Evolutionary conservation across 768 basidiomycete species (phyloP).

Genomic region (Hygrocybe coccinea): DNA sequence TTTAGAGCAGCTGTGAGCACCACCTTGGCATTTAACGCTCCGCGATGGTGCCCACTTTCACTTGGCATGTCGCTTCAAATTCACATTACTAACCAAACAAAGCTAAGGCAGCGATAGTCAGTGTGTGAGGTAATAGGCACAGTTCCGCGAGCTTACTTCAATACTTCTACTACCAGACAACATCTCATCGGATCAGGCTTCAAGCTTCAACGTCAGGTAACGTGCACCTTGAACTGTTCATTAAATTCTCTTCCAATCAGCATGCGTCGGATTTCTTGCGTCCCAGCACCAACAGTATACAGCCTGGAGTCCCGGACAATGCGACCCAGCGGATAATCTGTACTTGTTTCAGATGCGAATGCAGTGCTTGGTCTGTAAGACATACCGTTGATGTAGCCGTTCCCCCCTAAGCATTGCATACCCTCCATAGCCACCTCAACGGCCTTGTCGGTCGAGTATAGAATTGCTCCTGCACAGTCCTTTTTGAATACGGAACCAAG

Average conservation of each 20-base stretch:
- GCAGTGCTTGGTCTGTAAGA: not conserved
- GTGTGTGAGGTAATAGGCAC: constrained; percentile 12
- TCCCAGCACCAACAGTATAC: constrained; percentile 94
- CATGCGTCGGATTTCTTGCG: constrained; percentile 93
- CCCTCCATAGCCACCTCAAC: constrained; percentile 87
- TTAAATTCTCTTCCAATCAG: constrained; percentile 93
- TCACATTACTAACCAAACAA: not conserved
- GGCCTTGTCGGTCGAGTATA: constrained; percentile 89
- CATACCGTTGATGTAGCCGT: constrained; percentile 91
- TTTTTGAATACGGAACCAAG: constrained; percentile 26
- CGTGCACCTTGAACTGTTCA: constrained; percentile 44
- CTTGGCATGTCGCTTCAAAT: not conserved
- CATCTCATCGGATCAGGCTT: not conserved
- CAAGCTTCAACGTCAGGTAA: not conserved
- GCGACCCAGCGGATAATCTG: constrained; percentile 88
- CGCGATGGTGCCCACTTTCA: not conserved
- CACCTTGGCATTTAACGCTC: not conserved
- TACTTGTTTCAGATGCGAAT: constrained; percentile 4
- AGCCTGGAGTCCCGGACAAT: constrained; percentile 82
- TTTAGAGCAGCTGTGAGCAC: not conserved
- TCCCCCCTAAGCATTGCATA: constrained; percentile 92
- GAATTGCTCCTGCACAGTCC: constrained; percentile 94
- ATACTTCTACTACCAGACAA: constrained; percentile 3
- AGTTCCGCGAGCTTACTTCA: constrained; percentile 6
- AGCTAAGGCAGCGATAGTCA: not conserved